These are phyloP conservation scores for Yamadazyma laniorum DNA, from an alignment of 805 yeast species.

Conservation along the genomic window DNA sequence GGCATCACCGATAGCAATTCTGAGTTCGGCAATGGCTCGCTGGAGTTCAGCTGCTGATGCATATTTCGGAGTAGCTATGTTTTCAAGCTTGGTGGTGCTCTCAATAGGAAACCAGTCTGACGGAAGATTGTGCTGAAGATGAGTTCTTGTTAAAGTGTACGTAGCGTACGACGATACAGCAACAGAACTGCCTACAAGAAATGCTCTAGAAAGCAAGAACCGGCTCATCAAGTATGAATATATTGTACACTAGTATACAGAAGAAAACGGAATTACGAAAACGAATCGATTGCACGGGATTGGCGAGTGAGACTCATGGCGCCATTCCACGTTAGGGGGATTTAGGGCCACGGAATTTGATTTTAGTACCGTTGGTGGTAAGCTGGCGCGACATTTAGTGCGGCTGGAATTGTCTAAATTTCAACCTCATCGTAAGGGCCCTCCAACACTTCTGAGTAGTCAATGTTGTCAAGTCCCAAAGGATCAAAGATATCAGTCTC, in stretches of 20 bases:
- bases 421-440: neutral
- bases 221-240: slow-evolving; percentile 1
- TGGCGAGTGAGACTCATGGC: neutral
- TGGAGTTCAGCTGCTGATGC: slow-evolving; percentile 37
- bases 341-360: too few species aligned
- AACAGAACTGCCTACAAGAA: neutral
- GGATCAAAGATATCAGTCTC: slow-evolving; percentile 6
- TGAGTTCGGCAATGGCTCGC: slow-evolving; percentile 43
- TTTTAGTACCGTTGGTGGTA: too few species aligned
- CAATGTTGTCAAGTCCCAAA: slow-evolving; percentile 10
- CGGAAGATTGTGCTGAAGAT: neutral
- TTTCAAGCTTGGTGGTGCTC: slow-evolving; percentile 36
- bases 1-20: slow-evolving; percentile 35
- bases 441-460: slow-evolving; percentile 4
- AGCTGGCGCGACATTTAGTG: too few species aligned
- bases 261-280: neutral
- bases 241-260: slow-evolving; percentile 8
- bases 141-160: neutral
- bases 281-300: too few species aligned
- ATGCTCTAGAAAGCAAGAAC: neutral
- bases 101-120: slow-evolving; percentile 3
- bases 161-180: slow-evolving; percentile 1
- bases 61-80: slow-evolving; percentile 38
- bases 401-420: too few species aligned
- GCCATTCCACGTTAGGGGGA: too few species aligned